Evolutionary conservation across 352 stramenopile genomes (phyloP).

Genomic region (Vaucheria bursata): DNA sequence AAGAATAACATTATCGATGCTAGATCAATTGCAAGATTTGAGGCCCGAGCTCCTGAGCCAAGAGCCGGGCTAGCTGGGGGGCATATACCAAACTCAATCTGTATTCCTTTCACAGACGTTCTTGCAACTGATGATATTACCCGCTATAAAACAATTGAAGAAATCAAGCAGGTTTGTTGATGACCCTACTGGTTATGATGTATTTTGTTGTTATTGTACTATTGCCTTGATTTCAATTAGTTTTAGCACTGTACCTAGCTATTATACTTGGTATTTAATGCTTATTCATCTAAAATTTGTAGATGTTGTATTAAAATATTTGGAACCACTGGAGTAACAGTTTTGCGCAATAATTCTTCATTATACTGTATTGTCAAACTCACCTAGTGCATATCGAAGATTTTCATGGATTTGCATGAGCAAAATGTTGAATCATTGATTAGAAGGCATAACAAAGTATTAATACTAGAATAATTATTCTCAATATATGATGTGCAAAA

Average conservation of each 20-base stretch:
- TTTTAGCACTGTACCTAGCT: no score
- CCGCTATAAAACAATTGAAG: conserved; percentile 49
- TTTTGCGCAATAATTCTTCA: no score
- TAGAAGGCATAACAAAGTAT: no score
- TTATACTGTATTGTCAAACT: no score
- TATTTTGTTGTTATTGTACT: not conserved
- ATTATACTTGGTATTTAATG: no score
- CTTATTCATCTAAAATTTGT: no score
- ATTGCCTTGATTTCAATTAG: not conserved
- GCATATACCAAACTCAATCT: conserved; percentile 73
- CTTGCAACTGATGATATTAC: conserved; percentile 51
- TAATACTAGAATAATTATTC: no score
- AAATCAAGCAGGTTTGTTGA: conserved; percentile 60
- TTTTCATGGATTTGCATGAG: no score
- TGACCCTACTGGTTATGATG: not conserved
- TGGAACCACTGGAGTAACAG: not conserved
- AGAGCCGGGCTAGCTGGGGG: conserved; percentile 68
- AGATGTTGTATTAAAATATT: not conserved
- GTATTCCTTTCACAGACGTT: conserved; percentile 71
- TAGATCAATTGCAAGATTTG: conserved; percentile 70
- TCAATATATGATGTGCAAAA: no score
- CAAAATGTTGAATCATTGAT: no score
- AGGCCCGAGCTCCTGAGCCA: conserved; percentile 68
- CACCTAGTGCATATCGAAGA: no score
- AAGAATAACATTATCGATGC: no score